phyloP scores from a whole-genome alignment of 1,284 basidiomycete species.

The Boletus calvinii region DNA sequence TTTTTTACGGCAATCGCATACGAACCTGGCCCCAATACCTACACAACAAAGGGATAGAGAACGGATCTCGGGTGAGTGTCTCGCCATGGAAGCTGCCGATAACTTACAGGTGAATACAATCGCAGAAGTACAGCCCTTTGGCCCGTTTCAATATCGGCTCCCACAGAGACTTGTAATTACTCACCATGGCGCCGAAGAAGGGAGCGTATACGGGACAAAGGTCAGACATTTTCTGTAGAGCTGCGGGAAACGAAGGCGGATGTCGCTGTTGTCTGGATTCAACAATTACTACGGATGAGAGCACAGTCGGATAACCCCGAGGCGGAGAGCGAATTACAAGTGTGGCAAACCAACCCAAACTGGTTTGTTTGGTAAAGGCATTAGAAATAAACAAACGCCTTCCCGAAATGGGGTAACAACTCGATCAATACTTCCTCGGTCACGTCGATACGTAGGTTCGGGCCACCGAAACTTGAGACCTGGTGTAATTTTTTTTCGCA shows the following conservation, averaged over 20 bases:
- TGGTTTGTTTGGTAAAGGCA: conserved; percentile 28
- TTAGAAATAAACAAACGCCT: conserved; percentile 34
- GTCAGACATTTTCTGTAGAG: conserved; percentile 62
- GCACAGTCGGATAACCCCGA: conserved; percentile 22
- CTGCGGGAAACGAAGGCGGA: not conserved
- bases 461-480: too few relatives aligned
- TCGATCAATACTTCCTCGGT: not conserved
- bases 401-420: conserved; percentile 2
- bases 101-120: conserved; percentile 96
- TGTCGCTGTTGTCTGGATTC: conserved; percentile 1
- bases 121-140: conserved; percentile 90
- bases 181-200: conserved; percentile 95
- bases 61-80: not conserved
- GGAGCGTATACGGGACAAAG: conserved; percentile 94
- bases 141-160: conserved; percentile 9
- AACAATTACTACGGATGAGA: conserved; percentile 1
- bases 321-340: conserved; percentile 21
- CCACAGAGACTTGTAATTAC: conserved; percentile 30
- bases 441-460: not conserved
- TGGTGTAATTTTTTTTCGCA: not conserved
- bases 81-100: not conserved
- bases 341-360: conserved; percentile 9
- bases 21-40: conserved; percentile 37
- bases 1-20: not conserved
- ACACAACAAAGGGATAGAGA: not conserved